Conservation (phyloP, 208 protist species). For the Trypanosoma cruzi region DNA sequence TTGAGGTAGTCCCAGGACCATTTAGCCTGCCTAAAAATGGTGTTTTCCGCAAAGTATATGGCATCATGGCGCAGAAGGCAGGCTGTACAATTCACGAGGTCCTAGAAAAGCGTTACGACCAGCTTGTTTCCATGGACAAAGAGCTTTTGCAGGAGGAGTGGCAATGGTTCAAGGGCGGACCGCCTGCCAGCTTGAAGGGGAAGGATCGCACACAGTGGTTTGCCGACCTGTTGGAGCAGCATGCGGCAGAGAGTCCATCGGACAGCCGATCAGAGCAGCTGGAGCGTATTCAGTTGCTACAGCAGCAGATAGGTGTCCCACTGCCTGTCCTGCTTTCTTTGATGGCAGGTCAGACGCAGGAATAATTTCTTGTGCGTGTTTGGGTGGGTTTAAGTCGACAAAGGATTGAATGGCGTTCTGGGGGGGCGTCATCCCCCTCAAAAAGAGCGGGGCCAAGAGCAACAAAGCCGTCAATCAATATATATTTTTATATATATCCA, state of each 20-base stretch:
- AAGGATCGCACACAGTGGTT: constrained; percentile 77
- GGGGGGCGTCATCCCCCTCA: not conserved
- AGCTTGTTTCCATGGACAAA: constrained; percentile 41
- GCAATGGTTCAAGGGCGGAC: constrained; percentile 53
- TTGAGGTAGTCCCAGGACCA: constrained; percentile 75
- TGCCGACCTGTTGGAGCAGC: constrained; percentile 54
- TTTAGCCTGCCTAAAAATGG: constrained; percentile 73
- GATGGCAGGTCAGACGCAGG: constrained; percentile 60
- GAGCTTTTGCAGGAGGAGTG: constrained; percentile 61
- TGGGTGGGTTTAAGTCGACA: too few relatives aligned
- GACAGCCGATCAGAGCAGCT: constrained; percentile 58
- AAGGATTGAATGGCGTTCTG: not conserved
- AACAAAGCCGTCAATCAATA: constrained; percentile 1
- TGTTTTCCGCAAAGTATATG: constrained; percentile 86
- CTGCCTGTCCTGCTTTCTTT: constrained; percentile 80
- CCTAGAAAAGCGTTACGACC: constrained; percentile 86
- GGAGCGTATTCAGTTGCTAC: constrained; percentile 81
- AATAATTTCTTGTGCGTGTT: constrained; percentile 11
- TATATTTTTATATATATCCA: constrained; percentile 25
- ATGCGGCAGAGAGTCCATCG: constrained; percentile 28
- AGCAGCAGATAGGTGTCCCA: constrained; percentile 86
- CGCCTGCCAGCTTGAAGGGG: constrained; percentile 41
- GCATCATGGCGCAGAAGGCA: constrained; percentile 79
- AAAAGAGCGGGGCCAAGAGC: not conserved
- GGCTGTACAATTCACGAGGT: constrained; percentile 63